Evolutionary conservation across 441 rosid species (phyloP).

Genomic region (Euphorbia celastroides): DNA sequence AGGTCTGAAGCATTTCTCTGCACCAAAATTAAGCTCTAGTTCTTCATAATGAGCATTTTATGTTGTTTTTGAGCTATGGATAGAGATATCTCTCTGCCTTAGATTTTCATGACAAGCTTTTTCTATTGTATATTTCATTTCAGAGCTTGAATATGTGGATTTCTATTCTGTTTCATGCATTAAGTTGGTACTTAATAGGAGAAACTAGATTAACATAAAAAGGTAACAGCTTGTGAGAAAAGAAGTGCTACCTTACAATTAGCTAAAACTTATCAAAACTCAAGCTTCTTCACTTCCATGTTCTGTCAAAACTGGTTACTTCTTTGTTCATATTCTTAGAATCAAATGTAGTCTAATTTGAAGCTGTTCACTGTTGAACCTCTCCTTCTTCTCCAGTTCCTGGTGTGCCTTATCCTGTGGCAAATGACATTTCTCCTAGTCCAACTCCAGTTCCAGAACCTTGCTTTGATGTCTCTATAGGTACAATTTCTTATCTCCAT

Average conservation of each 20-base stretch:
- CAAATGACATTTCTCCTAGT: conserved; percentile 40
- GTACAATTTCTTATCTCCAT: conserved; percentile 25
- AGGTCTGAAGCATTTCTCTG: no score
- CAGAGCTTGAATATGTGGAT: neutral
- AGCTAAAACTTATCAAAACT: neutral
- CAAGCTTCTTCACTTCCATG: neutral
- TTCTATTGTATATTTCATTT: neutral
- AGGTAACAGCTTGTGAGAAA: neutral
- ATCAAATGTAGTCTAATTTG: neutral
- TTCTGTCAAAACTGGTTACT: neutral
- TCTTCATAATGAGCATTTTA: no score
- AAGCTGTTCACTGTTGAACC: neutral
- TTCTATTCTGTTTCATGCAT: neutral
- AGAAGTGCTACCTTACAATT: neutral
- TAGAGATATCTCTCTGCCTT: neutral
- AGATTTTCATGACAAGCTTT: neutral
- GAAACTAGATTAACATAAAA: neutral
- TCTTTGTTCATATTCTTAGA: neutral
- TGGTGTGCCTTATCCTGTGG: conserved; percentile 68
- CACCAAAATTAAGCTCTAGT: neutral
- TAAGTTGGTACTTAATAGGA: neutral
- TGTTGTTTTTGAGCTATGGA: no score
- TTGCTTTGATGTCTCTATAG: conserved; percentile 38
- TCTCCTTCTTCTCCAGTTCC: conserved; percentile 46
- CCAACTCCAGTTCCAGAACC: conserved; percentile 53